These are phyloP conservation scores for Mycothermus thermophilus DNA, from an alignment of 495 filamentous ascomycete species.

Conservation along the genomic window DNA sequence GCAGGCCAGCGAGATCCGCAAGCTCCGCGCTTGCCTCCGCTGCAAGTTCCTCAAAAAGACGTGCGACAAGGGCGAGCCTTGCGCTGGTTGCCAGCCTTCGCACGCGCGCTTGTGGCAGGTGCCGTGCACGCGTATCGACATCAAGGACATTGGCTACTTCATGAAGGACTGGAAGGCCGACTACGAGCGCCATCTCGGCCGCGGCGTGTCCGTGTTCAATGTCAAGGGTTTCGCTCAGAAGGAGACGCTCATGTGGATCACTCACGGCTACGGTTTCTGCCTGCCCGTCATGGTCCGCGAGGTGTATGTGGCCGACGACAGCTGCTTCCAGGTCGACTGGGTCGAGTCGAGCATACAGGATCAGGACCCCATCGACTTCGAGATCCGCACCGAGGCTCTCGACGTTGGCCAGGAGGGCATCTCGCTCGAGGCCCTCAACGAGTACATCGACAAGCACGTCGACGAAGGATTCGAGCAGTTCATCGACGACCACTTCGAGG, in stretches of 20 bases:
- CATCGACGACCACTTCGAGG: conserved; percentile 87
- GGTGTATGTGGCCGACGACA: conserved; percentile 78
- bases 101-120: conserved; percentile 91
- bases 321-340: conserved; percentile 87
- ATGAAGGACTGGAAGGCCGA: conserved; percentile 98
- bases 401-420: conserved; percentile 77
- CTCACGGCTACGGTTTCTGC: conserved; percentile 79
- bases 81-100: conserved; percentile 80
- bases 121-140: conserved; percentile 88
- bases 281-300: conserved; percentile 81
- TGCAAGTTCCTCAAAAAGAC: conserved; percentile 98
- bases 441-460: conserved; percentile 86
- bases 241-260: conserved; percentile 67
- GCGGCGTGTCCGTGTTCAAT: conserved; percentile 79
- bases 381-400: conserved; percentile 70
- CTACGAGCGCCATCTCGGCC: conserved; percentile 74
- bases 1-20: conserved; percentile 87
- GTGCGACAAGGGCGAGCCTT: conserved; percentile 89
- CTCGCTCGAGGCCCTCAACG: conserved; percentile 56
- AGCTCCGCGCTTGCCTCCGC: conserved; percentile 79
- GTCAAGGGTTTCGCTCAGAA: conserved; percentile 81
- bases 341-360: conserved; percentile 55
- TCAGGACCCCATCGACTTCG: conserved; percentile 58
- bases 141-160: conserved; percentile 92
- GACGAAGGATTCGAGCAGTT: conserved; percentile 81